A percentile compares a stretch with the other conserved stretches of the same genome.
These are phyloP conservation scores for Aspergillus alliaceus DNA, from an alignment of 2,329 filamentous ascomycete species.

Conservation along the genomic window DNA sequence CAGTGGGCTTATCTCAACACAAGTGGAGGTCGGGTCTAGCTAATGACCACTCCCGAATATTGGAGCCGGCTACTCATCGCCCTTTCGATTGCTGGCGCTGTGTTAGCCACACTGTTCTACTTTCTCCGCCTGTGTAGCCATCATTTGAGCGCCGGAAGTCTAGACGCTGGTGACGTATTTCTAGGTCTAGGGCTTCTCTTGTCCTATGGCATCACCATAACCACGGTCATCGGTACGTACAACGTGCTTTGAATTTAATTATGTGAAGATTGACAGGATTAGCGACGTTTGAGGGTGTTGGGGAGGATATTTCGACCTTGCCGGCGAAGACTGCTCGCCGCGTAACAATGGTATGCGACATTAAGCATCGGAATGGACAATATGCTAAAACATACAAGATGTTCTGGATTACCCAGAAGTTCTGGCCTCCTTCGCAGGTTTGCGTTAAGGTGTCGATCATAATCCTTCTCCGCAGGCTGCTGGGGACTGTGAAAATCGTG, in stretches of 20 bases:
- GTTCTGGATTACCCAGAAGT: neutral
- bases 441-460: neutral
- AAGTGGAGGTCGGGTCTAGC: neutral
- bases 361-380: too few species aligned
- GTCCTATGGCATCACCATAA: slow-evolving; percentile 15
- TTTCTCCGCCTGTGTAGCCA: slow-evolving; percentile 16
- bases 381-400: neutral
- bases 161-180: slow-evolving; percentile 15
- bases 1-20: neutral
- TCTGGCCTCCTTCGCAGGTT: neutral
- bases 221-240: neutral
- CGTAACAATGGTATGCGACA: neutral
- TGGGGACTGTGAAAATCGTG: neutral
- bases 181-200: slow-evolving; percentile 17
- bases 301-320: neutral
- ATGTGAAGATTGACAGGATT: neutral
- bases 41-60: neutral
- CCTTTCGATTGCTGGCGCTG: slow-evolving; percentile 15
- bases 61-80: slow-evolving; percentile 13
- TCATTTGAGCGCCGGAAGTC: neutral
- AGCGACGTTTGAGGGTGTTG: neutral
- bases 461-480: neutral
- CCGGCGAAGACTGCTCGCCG: neutral
- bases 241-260: too few species aligned
- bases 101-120: slow-evolving; percentile 15